Conservation (phyloP, 2,329 filamentous ascomycete genomes). For the Fusarium succisae region DNA sequence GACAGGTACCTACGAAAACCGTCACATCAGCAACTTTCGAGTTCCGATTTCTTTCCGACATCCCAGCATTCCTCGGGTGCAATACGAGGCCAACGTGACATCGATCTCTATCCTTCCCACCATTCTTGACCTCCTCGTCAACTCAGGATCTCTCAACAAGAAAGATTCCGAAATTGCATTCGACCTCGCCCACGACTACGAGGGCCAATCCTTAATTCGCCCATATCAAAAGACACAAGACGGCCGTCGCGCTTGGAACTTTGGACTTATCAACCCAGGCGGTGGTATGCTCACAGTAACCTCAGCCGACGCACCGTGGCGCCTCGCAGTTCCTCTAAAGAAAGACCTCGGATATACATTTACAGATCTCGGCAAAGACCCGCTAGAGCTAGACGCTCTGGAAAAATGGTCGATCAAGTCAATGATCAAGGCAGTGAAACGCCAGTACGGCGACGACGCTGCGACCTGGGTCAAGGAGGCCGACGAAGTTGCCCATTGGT, state of each 20-base stretch:
- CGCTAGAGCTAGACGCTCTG: constrained; percentile 40
- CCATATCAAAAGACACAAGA: constrained; percentile 33
- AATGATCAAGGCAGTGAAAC: constrained; percentile 37
- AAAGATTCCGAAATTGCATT: constrained; percentile 36
- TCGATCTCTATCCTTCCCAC: constrained; percentile 47
- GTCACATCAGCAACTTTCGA: constrained; percentile 45
- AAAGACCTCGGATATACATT: constrained; percentile 47
- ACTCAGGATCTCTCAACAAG: constrained; percentile 43
- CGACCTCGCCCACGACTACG: constrained; percentile 45
- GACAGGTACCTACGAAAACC: constrained; percentile 46
- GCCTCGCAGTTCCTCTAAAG: constrained; percentile 45
- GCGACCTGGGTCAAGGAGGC: constrained; percentile 44
- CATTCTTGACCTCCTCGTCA: constrained; percentile 46
- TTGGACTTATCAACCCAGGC: constrained; percentile 47
- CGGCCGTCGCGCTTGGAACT: constrained; percentile 46
- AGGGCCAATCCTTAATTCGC: constrained; percentile 47
- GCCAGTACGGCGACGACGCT: constrained; percentile 29
- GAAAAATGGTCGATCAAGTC: constrained; percentile 40
- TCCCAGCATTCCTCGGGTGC: constrained; percentile 43
- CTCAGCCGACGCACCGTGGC: constrained; percentile 45
- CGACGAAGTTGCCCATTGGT: constrained; percentile 34
- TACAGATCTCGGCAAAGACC: constrained; percentile 43
- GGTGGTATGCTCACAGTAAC: constrained; percentile 46
- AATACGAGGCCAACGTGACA: constrained; percentile 44
- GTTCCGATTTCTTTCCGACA: constrained; percentile 47